Conservation (phyloP, 1,139 yeast species). For the Candida frijolesensis region DNA sequence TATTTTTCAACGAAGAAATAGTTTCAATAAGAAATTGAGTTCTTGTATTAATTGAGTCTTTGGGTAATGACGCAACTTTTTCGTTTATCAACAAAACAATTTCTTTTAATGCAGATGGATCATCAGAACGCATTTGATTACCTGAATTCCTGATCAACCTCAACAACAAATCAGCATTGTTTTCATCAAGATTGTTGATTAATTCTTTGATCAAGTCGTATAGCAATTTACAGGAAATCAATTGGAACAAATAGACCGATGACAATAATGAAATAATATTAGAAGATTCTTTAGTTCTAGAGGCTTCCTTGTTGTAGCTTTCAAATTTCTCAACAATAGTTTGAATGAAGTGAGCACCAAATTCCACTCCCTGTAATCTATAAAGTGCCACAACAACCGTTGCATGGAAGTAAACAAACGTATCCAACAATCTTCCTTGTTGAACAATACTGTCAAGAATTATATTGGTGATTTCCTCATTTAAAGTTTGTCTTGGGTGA, state of each 20-base stretch:
- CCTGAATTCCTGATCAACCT: constrained; percentile 78
- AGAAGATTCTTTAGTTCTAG: constrained; percentile 56
- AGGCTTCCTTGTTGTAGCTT: constrained; percentile 26
- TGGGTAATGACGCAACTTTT: constrained; percentile 36
- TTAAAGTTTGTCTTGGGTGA: constrained; percentile 78
- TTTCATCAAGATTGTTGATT: constrained; percentile 61
- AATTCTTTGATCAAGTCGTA: constrained; percentile 72
- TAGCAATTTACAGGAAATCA: constrained; percentile 70
- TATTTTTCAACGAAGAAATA: constrained; percentile 81
- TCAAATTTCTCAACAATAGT: constrained; percentile 70
- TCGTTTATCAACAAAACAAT: constrained; percentile 64
- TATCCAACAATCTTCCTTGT: constrained; percentile 69
- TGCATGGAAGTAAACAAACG: constrained; percentile 79
- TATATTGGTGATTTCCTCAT: constrained; percentile 63
- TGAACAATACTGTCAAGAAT: constrained; percentile 67
- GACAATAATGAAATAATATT: constrained; percentile 77
- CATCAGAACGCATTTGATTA: constrained; percentile 84
- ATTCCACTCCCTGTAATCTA: constrained; percentile 80
- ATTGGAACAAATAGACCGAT: constrained; percentile 74
- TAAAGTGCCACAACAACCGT: constrained; percentile 76
- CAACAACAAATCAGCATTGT: constrained; percentile 75
- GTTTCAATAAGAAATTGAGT: constrained; percentile 84
- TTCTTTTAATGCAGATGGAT: constrained; percentile 81
- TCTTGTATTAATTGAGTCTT: constrained; percentile 54
- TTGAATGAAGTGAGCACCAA: constrained; percentile 88